Percentiles rank a stretch among this genome's conserved stretches.
These are phyloP conservation scores for Coniella vitis DNA, from an alignment of 2,329 filamentous ascomycete species.

Conservation along the genomic window DNA sequence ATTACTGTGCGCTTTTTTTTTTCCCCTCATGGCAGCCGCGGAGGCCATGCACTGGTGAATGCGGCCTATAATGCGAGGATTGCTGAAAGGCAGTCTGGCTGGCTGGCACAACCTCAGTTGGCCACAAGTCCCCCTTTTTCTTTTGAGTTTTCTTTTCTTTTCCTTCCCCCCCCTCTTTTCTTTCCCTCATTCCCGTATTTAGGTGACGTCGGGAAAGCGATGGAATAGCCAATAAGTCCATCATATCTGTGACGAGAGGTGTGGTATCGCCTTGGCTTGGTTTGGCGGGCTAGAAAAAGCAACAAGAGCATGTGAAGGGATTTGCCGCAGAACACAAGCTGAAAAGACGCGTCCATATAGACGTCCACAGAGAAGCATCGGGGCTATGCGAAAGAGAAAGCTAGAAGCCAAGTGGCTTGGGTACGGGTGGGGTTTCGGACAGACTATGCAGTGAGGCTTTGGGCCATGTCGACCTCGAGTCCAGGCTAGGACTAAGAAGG, in stretches of 20 bases:
- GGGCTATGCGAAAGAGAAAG: slow-evolving; percentile 1
- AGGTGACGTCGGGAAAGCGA: too few relatives aligned
- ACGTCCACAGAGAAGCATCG: slow-evolving; percentile 2
- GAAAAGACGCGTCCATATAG: slow-evolving; percentile 10
- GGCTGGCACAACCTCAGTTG: too few relatives aligned
- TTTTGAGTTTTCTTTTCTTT: too few relatives aligned
- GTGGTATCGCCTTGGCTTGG: not conserved
- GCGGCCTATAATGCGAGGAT: too few relatives aligned
- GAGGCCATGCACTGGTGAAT: too few relatives aligned
- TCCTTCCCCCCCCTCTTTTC: too few relatives aligned
- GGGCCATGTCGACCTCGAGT: slow-evolving; percentile 5
- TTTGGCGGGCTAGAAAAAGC: slow-evolving; percentile 9
- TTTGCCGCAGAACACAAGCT: slow-evolving; percentile 9
- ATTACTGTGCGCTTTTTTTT: too few relatives aligned
- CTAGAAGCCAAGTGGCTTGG: slow-evolving; percentile 14
- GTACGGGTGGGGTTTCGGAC: slow-evolving; percentile 5
- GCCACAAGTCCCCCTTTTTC: too few relatives aligned
- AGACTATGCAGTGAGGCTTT: slow-evolving; percentile 16
- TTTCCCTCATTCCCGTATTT: too few relatives aligned
- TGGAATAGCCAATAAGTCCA: too few relatives aligned
- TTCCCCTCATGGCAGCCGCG: too few relatives aligned
- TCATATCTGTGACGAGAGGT: not conserved
- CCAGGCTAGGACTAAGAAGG: slow-evolving; percentile 5
- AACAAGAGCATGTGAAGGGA: slow-evolving; percentile 7
- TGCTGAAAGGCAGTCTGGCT: too few relatives aligned